Evolutionary conservation across 2,329 filamentous ascomycete genomes (phyloP), one percentile per base, ranked within the genome.

Genomic region (Botrytis paeoniae): DNA sequence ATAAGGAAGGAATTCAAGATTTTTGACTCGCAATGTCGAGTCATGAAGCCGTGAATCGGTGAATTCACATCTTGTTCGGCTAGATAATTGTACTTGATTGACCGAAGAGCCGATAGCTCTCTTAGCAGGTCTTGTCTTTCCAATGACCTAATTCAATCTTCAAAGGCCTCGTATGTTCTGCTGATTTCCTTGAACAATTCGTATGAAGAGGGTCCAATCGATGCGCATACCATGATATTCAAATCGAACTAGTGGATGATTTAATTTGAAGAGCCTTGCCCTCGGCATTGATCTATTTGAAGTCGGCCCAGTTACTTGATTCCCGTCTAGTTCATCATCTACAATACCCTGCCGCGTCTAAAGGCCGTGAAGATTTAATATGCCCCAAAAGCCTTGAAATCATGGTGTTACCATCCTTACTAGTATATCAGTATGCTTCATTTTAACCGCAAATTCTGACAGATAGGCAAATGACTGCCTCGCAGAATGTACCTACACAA

Each of bases 231-330:
- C 65, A 57, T 68, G 35, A 68, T 57, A 41, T 57, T 68, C 48
- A 57, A 57, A 41, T 41, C 22, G 20, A 57, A 29, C 65, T 41
- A 68, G 48, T 41, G 65, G 25, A 10, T 57, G 48, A 43, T 68
- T 54, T 57, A 35, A 57, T 68, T 29, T 29, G 35, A 41, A 57
- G 35, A 54, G 45, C n/a, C 29, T 57, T 63, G 29, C 39, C 48
- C 48, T 68, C 65, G 65, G 48, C 25, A 68, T 22, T 37, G 39
- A 68, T 22, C 48, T 41, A 68, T 6, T 68, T 16, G n/a, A 57
- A 29, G 35, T 41, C 69, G 45, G 69, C 48, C 69, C 45, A 71
- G 41, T 65, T 71, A 71, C 45, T 54, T n/a, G n/a, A 64, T n/a
- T 37, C 69, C 29, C 60, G n/a, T 71, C 45, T 65, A 57, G 35